These are phyloP conservation scores for Alisma plantagoaquatica DNA, from an alignment of 106 monocot genomes.

Conservation along the genomic window DNA sequence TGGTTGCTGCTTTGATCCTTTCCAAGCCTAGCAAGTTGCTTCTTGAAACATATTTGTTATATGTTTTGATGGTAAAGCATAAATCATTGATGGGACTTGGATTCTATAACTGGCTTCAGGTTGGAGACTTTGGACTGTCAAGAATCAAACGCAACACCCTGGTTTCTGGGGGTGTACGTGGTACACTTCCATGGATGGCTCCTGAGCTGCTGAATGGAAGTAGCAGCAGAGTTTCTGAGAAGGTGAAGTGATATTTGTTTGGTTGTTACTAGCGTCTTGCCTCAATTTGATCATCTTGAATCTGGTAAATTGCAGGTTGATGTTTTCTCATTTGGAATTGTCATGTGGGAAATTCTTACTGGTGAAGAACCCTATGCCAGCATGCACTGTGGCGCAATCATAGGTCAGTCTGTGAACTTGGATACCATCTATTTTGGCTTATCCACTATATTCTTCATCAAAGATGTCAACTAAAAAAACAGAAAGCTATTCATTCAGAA, in stretches of 20 bases:
- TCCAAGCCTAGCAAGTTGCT: too few relatives aligned
- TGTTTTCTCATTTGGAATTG: slow-evolving; percentile 64
- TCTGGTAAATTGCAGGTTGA: slow-evolving; percentile 24
- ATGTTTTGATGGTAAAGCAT: too few relatives aligned
- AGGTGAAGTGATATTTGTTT: too few relatives aligned
- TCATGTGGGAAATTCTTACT: too few relatives aligned
- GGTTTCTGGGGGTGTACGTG: slow-evolving; percentile 90
- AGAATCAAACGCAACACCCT: slow-evolving; percentile 90
- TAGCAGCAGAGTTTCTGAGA: slow-evolving; percentile 77
- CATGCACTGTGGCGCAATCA: slow-evolving; percentile 63
- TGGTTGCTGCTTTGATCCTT: too few relatives aligned
- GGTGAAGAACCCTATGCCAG: slow-evolving; percentile 58
- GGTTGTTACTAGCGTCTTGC: too few relatives aligned
- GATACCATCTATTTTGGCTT: too few relatives aligned
- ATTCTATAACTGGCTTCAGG: slow-evolving; percentile 61
- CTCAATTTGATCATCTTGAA: too few relatives aligned
- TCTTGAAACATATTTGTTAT: too few relatives aligned
- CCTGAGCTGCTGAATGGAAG: slow-evolving; percentile 80
- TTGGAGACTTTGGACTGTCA: slow-evolving; percentile 95
- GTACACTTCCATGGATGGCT: slow-evolving; percentile 98
- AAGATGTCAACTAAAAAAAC: background rate
- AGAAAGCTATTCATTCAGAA: too few relatives aligned
- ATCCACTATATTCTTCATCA: background rate
- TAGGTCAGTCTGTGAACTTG: slow-evolving; percentile 25
- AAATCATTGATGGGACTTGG: too few relatives aligned